Evolutionary conservation across 306 rosid genomes (phyloP).

Genomic region (Sindora glabra): DNA sequence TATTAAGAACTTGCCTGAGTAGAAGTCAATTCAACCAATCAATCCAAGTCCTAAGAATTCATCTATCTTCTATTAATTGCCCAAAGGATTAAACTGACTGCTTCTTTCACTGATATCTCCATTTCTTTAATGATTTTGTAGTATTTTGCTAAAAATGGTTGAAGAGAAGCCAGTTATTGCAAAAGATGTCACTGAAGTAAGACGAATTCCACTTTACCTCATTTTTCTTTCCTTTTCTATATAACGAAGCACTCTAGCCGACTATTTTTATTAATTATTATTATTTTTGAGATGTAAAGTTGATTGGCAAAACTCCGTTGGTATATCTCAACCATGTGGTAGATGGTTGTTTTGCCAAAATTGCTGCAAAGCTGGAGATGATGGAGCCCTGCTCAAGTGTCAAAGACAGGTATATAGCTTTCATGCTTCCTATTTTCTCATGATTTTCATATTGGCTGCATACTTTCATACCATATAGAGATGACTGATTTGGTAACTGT

Average conservation of each 20-base stretch:
- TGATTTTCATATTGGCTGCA: neutral
- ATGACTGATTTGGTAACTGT: too few species aligned
- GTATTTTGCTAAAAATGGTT: conserved; percentile 49
- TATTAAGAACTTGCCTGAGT: too few species aligned
- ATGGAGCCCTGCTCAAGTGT: conserved; percentile 97
- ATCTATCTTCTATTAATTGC: too few species aligned
- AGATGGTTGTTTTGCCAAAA: conserved; percentile 61
- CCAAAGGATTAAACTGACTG: too few species aligned
- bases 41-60: neutral
- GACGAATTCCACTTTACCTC: conserved; percentile 6
- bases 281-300: conserved; percentile 29
- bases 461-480: neutral
- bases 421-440: neutral
- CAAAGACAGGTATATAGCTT: conserved; percentile 61
- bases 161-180: conserved; percentile 65
- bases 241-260: neutral
- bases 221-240: neutral
- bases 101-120: neutral
- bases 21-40: neutral
- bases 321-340: conserved; percentile 76
- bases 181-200: conserved; percentile 78
- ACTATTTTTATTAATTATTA: neutral
- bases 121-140: conserved; percentile 14
- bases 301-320: conserved; percentile 76
- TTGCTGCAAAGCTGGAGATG: conserved; percentile 94